phyloP scores from a whole-genome alignment of 2,329 filamentous ascomycete species.

The Scedosporium boydii region DNA sequence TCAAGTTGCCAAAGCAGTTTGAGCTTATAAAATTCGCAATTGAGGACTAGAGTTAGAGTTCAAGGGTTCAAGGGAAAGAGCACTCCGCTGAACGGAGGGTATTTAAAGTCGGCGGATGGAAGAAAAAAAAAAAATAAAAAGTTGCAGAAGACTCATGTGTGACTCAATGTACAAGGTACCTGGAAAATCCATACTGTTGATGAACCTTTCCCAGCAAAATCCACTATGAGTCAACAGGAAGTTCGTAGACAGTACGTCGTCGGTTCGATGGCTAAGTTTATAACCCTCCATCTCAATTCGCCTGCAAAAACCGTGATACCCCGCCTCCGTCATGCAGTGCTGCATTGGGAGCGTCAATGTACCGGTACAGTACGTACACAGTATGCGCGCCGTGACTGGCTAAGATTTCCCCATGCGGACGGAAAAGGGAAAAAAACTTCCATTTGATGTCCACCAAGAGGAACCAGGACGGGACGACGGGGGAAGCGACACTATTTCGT shows the following conservation, averaged over 20 bases:
- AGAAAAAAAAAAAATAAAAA: neutral
- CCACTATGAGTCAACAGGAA: neutral
- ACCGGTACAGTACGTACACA: neutral
- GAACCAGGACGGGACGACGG: too few species aligned
- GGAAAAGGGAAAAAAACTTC: neutral
- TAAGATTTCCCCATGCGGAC: neutral
- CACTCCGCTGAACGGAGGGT: neutral
- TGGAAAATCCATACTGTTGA: neutral
- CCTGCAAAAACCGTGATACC: neutral
- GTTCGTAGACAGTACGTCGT: neutral
- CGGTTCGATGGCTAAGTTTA: neutral
- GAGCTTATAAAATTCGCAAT: neutral
- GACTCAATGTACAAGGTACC: slow-evolving; percentile 1
- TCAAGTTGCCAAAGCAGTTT: neutral
- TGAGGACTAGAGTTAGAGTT: neutral
- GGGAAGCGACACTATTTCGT: too few species aligned
- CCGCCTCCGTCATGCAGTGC: slow-evolving; percentile 1
- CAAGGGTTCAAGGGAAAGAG: neutral
- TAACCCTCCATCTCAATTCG: slow-evolving; percentile 1
- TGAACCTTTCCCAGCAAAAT: neutral
- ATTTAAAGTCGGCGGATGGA: neutral
- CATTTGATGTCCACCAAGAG: neutral
- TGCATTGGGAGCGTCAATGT: neutral
- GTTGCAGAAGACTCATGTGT: neutral
- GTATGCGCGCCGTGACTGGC: neutral